Percentiles rank a stretch among this genome's conserved stretches.
Conservation (phyloP, 2,329 filamentous ascomycete genomes). For the Acephala macrosclerotiorum region DNA sequence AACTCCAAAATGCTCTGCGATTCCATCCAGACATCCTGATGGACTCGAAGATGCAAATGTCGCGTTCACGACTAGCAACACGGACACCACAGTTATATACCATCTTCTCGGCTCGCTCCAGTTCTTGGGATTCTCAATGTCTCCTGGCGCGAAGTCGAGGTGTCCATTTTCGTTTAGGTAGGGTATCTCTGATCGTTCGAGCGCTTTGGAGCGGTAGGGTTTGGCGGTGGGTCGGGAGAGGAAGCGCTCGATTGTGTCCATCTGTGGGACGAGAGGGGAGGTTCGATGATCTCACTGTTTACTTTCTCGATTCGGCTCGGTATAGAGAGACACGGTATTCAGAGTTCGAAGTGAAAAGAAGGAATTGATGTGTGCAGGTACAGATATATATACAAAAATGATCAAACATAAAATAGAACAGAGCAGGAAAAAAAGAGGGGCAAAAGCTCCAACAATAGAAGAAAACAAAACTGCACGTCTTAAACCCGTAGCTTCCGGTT, state of each 20-base stretch:
- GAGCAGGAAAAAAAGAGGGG: not conserved
- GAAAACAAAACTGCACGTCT: not conserved
- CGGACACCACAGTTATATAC: conserved; percentile 48
- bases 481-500: not conserved
- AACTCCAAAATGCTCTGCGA: conserved; percentile 46
- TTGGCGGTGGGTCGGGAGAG: conserved; percentile 40
- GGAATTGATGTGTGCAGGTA: not conserved
- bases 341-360: not conserved
- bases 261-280: conserved; percentile 12
- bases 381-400: not conserved
- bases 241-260: conserved; percentile 37
- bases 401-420: not conserved
- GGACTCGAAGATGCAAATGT: conserved; percentile 52
- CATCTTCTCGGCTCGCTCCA: conserved; percentile 47
- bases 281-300: conserved; percentile 6
- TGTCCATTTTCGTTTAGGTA: conserved; percentile 36
- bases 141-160: conserved; percentile 51
- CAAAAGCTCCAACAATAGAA: not conserved
- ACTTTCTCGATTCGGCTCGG: not conserved
- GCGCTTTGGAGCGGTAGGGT: conserved; percentile 36
- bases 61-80: conserved; percentile 50
- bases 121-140: conserved; percentile 53
- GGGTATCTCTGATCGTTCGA: conserved; percentile 25
- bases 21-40: conserved; percentile 48
- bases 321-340: too few relatives aligned